Base-by-base conservation (phyloP, 768 basidiomycete species). In the Lactarius trivialis region DNA sequence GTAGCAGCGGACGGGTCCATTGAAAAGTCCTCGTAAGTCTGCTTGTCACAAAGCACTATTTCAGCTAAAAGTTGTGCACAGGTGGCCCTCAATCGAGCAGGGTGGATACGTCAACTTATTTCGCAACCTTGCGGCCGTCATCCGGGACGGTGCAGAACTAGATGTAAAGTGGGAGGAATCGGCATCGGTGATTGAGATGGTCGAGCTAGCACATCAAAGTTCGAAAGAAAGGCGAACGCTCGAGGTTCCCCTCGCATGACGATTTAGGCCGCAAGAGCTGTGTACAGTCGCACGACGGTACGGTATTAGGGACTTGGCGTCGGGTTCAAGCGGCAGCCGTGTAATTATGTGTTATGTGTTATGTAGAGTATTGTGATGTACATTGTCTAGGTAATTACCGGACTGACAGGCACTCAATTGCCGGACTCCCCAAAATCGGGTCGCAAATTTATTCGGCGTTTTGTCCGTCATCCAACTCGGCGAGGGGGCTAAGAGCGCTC, bases 121-220 rank as follows among this genome's bases (percentile, higher is more conserved):
- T 77, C 79, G 76, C 60, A 86, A 90, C 67, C 73, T 91, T 24
- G 88, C 82, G 12, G 79, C 76, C 28, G 81, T 81, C 7, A 86
- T 92, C 59, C 76, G 84, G 34, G 72, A 79, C 28, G 79, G 78
- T 4, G 78, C 76, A 7, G 78, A 81, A 55, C 78, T 78, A 37
- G 78, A 76, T 7, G 82, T 93, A 49, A 89, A 83, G 71, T 91
- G 89, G 80, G 82, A 83, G 67, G 84, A 93, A 70, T 84, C 88
- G 0, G 81, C 82, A 9, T 73, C 78, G 7, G 86, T 89, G 9
- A 83, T 94, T 65, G 82, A 88, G 74, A 78, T 94, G 70, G 83
- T 93, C 67, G 89, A 93, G 73, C 76, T 89, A 11, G 89, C 87
- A 8, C 77, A 83, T 70, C 73, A 81, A 73, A 88, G 88, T 66